phyloP scores from a whole-genome alignment of 106 monocot genomes.

The Dendrobium huoshanense region DNA sequence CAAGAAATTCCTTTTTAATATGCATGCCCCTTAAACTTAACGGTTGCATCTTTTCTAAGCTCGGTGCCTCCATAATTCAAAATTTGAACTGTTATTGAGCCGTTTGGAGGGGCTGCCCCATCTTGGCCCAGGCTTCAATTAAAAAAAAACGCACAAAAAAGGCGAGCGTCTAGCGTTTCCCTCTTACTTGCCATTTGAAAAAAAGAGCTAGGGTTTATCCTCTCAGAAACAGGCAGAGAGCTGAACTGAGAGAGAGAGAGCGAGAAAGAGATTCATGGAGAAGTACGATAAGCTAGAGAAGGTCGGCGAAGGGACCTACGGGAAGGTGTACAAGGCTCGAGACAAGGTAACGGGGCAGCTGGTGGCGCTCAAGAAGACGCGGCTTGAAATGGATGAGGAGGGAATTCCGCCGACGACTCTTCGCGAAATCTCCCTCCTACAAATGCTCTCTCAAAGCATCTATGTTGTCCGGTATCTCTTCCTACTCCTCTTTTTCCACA shows the following conservation, averaged over 20 bases:
- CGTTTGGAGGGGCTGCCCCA: background rate
- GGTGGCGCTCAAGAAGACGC: constrained; percentile 97
- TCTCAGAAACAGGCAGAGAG: background rate
- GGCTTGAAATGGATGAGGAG: constrained; percentile 97
- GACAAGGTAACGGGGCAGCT: constrained; percentile 85
- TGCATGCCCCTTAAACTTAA: too few species aligned
- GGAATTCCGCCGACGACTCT: constrained; percentile 97
- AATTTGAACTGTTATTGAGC: background rate
- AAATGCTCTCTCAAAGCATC: constrained; percentile 83
- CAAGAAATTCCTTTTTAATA: too few species aligned
- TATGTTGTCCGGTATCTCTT: constrained; percentile 70
- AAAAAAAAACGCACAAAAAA: too few species aligned
- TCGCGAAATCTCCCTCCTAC: constrained; percentile 95
- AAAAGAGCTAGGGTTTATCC: constrained; percentile 6
- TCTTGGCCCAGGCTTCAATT: too few species aligned
- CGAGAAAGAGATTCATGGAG: constrained; percentile 14
- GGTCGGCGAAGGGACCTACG: constrained; percentile 98
- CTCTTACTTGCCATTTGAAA: constrained; percentile 14
- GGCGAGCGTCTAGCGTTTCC: background rate
- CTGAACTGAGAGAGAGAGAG: background rate
- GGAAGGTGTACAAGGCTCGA: constrained; percentile 99
- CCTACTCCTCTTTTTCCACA: too few species aligned
- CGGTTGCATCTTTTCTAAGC: too few species aligned
- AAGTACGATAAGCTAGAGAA: constrained; percentile 99
- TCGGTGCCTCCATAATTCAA: background rate